A percentile compares a stretch with the other conserved stretches of the same genome.
Conservation (phyloP, 768 basidiomycete species). For the Symmetrospora coprosmae region DNA sequence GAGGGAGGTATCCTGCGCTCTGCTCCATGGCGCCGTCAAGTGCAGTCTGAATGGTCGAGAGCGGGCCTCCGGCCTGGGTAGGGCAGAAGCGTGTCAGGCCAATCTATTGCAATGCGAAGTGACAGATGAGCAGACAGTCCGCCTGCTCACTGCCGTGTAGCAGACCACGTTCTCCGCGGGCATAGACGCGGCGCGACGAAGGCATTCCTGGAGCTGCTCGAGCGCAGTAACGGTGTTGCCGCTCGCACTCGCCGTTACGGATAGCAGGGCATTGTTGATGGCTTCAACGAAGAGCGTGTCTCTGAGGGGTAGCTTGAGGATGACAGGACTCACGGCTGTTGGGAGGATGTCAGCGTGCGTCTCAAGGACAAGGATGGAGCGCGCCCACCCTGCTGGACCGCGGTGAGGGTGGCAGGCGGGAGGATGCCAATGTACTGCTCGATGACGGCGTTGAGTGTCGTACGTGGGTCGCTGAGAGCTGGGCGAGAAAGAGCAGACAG, state of each 20-base stretch:
- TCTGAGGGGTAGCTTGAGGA: no score
- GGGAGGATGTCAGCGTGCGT: background rate
- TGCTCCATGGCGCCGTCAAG: background rate
- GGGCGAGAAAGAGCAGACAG: no score
- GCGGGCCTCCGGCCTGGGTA: background rate
- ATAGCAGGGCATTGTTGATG: background rate
- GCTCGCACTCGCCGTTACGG: background rate
- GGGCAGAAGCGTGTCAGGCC: background rate
- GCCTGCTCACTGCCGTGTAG: background rate
- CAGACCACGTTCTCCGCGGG: background rate
- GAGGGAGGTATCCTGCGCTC: background rate
- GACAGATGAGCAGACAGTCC: no score
- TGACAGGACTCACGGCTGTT: background rate
- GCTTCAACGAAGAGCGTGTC: background rate
- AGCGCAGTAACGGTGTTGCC: background rate
- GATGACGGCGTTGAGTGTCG: background rate
- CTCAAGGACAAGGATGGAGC: background rate
- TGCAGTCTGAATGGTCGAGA: background rate
- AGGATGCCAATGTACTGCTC: constrained; percentile 4
- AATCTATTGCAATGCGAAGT: background rate
- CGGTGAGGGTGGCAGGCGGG: background rate
- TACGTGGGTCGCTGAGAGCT: background rate
- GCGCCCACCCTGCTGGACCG: background rate
- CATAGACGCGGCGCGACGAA: background rate
- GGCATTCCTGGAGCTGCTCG: background rate